Evolutionary conservation across 768 basidiomycete genomes (phyloP).

Genomic region (Phlebiopsis gigantea): DNA sequence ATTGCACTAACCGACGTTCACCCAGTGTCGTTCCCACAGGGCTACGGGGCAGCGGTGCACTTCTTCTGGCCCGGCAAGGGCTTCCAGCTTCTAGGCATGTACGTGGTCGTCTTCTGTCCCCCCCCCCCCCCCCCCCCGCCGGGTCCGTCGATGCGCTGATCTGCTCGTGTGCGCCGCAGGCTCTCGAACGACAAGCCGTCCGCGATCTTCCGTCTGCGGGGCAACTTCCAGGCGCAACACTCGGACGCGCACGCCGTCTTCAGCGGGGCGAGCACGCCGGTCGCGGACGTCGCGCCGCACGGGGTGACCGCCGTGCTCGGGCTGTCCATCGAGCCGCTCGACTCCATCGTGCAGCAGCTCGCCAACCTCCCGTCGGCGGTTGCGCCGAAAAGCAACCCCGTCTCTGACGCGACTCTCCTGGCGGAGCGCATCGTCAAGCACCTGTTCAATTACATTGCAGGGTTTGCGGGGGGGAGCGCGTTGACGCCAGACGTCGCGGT

Average conservation of each 20-base stretch:
- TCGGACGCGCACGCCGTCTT: slow-evolving; percentile 27
- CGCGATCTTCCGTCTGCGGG: slow-evolving; percentile 79
- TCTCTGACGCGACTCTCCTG: slow-evolving; percentile 44
- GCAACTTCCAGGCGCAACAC: slow-evolving; percentile 44
- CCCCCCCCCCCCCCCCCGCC: too few species aligned
- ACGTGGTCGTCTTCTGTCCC: slow-evolving; percentile 24
- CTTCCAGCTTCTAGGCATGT: slow-evolving; percentile 84
- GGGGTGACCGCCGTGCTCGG: slow-evolving; percentile 74
- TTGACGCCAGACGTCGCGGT: slow-evolving; percentile 48
- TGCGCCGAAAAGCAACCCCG: slow-evolving; percentile 13
- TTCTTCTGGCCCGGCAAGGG: slow-evolving; percentile 85
- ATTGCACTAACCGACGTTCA: neutral
- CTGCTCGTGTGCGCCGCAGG: slow-evolving; percentile 35
- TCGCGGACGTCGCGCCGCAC: slow-evolving; percentile 17
- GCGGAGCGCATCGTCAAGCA: slow-evolving; percentile 71
- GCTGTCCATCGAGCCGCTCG: slow-evolving; percentile 72
- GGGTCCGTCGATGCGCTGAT: neutral
- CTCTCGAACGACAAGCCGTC: slow-evolving; percentile 88
- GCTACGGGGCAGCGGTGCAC: slow-evolving; percentile 80
- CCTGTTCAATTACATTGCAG: slow-evolving; percentile 68
- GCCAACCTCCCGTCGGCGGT: slow-evolving; percentile 35
- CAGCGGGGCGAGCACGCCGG: slow-evolving; percentile 21
- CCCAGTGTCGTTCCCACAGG: slow-evolving; percentile 76
- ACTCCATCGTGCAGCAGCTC: slow-evolving; percentile 55
- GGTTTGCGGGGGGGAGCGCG: slow-evolving; percentile 44